phyloP scores from a whole-genome alignment of 1,139 yeast species.

The Lodderomyces metapsilosis region DNA sequence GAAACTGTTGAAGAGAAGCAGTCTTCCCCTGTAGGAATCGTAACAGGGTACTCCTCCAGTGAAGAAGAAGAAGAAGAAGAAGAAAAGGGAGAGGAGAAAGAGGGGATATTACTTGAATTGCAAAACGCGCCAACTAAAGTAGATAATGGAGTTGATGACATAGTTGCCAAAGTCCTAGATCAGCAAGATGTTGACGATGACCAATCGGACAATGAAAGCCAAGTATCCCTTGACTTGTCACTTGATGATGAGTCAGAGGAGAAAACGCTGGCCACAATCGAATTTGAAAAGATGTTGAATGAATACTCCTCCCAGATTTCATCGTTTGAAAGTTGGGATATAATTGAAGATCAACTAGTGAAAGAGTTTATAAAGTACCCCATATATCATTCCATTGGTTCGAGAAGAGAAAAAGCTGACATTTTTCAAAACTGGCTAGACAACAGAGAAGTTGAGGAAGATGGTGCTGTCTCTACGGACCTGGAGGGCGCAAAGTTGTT shows the following conservation, averaged over 20 bases:
- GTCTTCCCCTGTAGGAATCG: slow-evolving; percentile 1
- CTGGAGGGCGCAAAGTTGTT: slow-evolving; percentile 10
- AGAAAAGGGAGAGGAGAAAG: slow-evolving; percentile 11
- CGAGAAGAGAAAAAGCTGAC: slow-evolving; percentile 21
- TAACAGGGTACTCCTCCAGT: slow-evolving; percentile 16
- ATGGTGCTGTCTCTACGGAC: no score
- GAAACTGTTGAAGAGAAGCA: not conserved
- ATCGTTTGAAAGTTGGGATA: slow-evolving; percentile 37
- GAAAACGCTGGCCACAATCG: slow-evolving; percentile 4
- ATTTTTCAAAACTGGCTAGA: slow-evolving; percentile 36
- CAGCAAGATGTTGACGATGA: slow-evolving; percentile 3
- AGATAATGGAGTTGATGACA: not conserved
- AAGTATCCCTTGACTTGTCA: slow-evolving; percentile 20
- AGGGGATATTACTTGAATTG: no score
- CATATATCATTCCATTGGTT: slow-evolving; percentile 27
- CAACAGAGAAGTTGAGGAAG: slow-evolving; percentile 7
- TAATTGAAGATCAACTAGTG: slow-evolving; percentile 39
- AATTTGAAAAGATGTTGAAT: slow-evolving; percentile 26
- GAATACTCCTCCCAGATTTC: slow-evolving; percentile 25
- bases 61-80: slow-evolving; percentile 15
- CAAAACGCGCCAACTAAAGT: not conserved
- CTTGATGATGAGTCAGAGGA: slow-evolving; percentile 18
- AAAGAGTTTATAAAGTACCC: slow-evolving; percentile 28
- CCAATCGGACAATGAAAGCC: slow-evolving; percentile 7
- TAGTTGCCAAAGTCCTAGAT: slow-evolving; percentile 1